Base-by-base conservation (phyloP, 805 yeast genomes). In the Lipomyces sp. region DNA sequence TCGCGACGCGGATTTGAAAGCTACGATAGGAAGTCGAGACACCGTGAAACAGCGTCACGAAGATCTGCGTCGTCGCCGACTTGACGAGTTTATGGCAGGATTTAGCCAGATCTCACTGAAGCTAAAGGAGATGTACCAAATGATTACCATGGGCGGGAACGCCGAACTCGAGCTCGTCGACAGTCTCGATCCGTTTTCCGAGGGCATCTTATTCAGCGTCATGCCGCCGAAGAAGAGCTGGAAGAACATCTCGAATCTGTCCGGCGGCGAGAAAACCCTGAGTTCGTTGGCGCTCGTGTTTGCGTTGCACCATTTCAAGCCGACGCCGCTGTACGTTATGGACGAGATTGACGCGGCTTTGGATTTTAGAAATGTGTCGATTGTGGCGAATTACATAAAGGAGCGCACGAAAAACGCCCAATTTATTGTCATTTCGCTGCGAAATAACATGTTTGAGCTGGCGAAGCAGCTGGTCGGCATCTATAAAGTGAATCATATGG, bases 211-310 rank as follows among this genome's bases (percentile, higher is more conserved):
- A 37, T 93, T 93, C 68, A 86, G 96, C 68, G 98, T 93, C 4
- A 93, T 93, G 98, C 99, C 99, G 1, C 99, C 99, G 0, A 91
- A 89, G 71, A 93, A 93, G 68, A 83, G 95, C 34, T 93, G 99
- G 99, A 85, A 86, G 65, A 93, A 93, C 63, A 93, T 93, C 47
- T 81, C 95, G 18, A 93, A 93, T 63, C 71, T 93, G 49, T 89
- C 97, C 2, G 99, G 99, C 59, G 99, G 99, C 58, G 99, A 93
- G 63, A 93, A 93, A 70, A 93, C 99, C 0, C 76, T 93, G 56
- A 85, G 95, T 62, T 91, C 98, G 0, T 74, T 93, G 62, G 98
- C 98, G 0, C 74, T 93, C 60, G 98, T 93, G 2, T 93, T 93
- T 75, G 98, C 98, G 0, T 76, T 93, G 26, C 98, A 93, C 67